Conservation (phyloP, 805 yeast genomes). For the Nakazawaea wyomingensis region DNA sequence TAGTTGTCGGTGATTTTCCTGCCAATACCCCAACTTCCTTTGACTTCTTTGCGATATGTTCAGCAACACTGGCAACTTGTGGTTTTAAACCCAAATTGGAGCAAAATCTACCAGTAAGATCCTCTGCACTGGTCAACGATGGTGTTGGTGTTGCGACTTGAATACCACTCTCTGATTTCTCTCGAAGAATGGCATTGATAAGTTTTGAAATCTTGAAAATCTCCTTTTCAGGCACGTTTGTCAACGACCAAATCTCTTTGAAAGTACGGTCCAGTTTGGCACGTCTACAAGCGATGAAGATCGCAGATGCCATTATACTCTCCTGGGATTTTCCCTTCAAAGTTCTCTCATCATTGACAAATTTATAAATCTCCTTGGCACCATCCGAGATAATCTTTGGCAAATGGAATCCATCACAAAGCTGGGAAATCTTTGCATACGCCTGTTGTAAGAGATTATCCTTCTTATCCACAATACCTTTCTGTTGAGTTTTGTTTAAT, state of each 20-base stretch:
- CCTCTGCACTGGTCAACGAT: constrained; percentile 88
- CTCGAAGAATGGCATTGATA: constrained; percentile 56
- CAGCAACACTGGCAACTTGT: constrained; percentile 88
- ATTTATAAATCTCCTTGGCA: constrained; percentile 91
- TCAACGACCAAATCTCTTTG: constrained; percentile 92
- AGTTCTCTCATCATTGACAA: constrained; percentile 81
- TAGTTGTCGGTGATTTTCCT: constrained; percentile 94
- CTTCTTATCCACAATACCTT: constrained; percentile 76
- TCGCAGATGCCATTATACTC: constrained; percentile 94
- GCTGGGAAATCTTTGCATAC: constrained; percentile 83
- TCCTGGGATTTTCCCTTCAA: constrained; percentile 90
- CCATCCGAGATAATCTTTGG: constrained; percentile 97
- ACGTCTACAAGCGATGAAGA: constrained; percentile 88
- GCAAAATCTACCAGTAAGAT: constrained; percentile 91
- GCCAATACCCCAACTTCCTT: constrained; percentile 91
- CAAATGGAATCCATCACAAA: constrained; percentile 94
- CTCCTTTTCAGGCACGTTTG: constrained; percentile 90
- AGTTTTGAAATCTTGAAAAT: constrained; percentile 87
- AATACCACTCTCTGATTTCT: constrained; percentile 44
- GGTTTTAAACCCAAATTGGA: constrained; percentile 86
- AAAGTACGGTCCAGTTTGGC: constrained; percentile 93
- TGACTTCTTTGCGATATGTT: constrained; percentile 83
- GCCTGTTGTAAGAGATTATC: constrained; percentile 88
- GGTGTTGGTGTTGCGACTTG: constrained; percentile 52
- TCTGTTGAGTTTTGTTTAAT: constrained; percentile 83